phyloP scores from a whole-genome alignment of 164 flowering plant genomes.

The Magnolia sinica region DNA sequence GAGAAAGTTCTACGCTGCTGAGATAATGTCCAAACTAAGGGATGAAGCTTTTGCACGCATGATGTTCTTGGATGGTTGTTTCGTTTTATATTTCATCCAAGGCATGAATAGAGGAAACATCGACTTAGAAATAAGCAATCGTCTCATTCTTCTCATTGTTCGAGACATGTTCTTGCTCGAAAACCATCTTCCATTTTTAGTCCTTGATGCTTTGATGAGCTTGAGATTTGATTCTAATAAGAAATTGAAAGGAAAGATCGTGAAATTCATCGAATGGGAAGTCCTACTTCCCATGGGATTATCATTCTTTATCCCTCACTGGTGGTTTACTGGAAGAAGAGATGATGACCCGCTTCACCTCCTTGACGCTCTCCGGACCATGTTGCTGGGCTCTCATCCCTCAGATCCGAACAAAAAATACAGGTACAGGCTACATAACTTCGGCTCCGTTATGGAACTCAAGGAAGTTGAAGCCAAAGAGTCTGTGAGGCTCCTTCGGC shows the following conservation, averaged over 20 bases:
- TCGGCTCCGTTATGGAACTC: slow-evolving; percentile 11
- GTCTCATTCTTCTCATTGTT: background rate
- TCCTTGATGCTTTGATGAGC: background rate
- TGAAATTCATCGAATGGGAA: background rate
- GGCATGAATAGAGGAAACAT: background rate
- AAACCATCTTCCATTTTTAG: background rate
- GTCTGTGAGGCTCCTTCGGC: no score
- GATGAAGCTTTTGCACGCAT: slow-evolving; percentile 5
- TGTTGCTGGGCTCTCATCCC: background rate
- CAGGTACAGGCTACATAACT: background rate
- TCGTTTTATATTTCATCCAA: slow-evolving; percentile 10
- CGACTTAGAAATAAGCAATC: background rate
- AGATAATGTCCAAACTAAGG: background rate
- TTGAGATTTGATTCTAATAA: background rate
- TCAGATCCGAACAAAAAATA: no score
- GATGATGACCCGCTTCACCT: slow-evolving; percentile 6
- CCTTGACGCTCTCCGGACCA: slow-evolving; percentile 4
- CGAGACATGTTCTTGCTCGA: background rate
- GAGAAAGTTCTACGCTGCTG: background rate
- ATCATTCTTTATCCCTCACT: no score
- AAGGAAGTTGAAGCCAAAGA: background rate
- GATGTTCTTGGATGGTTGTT: slow-evolving; percentile 27
- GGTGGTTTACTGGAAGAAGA: no score
- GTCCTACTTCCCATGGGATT: background rate
- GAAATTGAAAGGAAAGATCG: background rate